Percentiles rank a stretch among this genome's conserved stretches.
phyloP scores from a whole-genome alignment of 306 rosid genomes.

The Inga laurina region DNA sequence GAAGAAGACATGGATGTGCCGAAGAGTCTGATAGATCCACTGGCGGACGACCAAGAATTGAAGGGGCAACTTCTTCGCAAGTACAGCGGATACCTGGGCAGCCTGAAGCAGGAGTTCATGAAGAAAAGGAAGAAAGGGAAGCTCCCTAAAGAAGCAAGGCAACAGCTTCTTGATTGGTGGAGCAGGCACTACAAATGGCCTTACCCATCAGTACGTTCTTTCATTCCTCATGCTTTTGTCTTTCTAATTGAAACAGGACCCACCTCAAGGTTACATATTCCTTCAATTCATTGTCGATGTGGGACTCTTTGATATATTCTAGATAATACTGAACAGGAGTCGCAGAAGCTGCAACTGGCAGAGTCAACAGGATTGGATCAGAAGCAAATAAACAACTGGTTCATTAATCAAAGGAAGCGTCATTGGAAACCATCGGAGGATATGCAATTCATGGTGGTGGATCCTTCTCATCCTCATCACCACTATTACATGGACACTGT shows the following conservation, averaged over 20 bases:
- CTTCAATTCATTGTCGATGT: too few species aligned
- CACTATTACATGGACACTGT: conserved; percentile 83
- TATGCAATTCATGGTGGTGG: conserved; percentile 97
- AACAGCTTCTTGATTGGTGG: conserved; percentile 97
- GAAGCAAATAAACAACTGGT: conserved; percentile 99
- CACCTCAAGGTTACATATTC: too few species aligned
- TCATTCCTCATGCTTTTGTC: background rate
- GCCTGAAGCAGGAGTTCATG: conserved; percentile 92
- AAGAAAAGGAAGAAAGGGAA: conserved; percentile 97
- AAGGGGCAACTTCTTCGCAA: conserved; percentile 84
- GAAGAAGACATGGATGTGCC: conserved; percentile 67
- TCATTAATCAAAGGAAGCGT: conserved; percentile 89
- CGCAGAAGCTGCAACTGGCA: conserved; percentile 86
- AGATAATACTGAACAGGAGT: conserved; percentile 55
- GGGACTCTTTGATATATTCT: too few species aligned
- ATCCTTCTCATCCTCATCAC: conserved; percentile 80
- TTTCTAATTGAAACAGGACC: too few species aligned
- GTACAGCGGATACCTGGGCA: conserved; percentile 90
- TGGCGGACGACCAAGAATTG: conserved; percentile 79
- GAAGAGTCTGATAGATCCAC: conserved; percentile 63
- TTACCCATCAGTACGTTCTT: conserved; percentile 75
- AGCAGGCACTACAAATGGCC: conserved; percentile 96
- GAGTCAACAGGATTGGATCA: conserved; percentile 89
- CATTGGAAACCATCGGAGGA: conserved; percentile 99
- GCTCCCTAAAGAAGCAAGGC: conserved; percentile 94